Conservation (phyloP, 345 rosid genomes). For the Erodium maritimum region DNA sequence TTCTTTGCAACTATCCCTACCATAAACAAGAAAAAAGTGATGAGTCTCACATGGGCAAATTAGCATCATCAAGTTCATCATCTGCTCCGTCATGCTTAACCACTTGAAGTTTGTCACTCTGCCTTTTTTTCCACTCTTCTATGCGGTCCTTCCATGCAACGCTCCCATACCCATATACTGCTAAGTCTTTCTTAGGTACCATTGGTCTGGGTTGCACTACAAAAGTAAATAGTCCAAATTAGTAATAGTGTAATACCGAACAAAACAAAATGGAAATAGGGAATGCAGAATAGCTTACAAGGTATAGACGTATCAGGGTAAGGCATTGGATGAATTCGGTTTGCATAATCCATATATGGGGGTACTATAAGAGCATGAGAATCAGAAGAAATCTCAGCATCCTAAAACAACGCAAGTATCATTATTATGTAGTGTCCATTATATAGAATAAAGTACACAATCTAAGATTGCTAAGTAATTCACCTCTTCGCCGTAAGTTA, state of each 20-base stretch:
- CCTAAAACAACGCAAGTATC: slow-evolving; percentile 26
- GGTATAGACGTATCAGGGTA: slow-evolving; percentile 40
- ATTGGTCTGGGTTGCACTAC: slow-evolving; percentile 72
- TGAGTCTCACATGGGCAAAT: slow-evolving; percentile 52
- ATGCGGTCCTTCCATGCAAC: slow-evolving; percentile 90
- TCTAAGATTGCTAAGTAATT: slow-evolving; percentile 3
- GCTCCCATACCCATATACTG: slow-evolving; percentile 81
- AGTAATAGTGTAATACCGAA: background rate
- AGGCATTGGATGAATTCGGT: slow-evolving; percentile 41
- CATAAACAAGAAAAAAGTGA: slow-evolving; percentile 3
- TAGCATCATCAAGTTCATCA: slow-evolving; percentile 43
- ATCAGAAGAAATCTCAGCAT: slow-evolving; percentile 55
- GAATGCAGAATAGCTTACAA: slow-evolving; percentile 25
- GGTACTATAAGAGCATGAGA: slow-evolving; percentile 72
- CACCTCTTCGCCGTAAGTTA: slow-evolving; percentile 70
- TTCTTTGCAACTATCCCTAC: no score
- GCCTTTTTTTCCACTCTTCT: slow-evolving; percentile 84
- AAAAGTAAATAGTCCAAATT: slow-evolving; percentile 11
- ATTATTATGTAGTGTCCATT: background rate
- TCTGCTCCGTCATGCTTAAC: slow-evolving; percentile 46
- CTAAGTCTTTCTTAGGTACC: slow-evolving; percentile 79
- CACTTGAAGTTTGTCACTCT: slow-evolving; percentile 50
- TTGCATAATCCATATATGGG: slow-evolving; percentile 44
- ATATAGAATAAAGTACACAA: background rate
- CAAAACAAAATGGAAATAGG: background rate